These are phyloP conservation scores for Fusarium albosuccineum DNA, from an alignment of 2,329 filamentous ascomycete species.

Conservation along the genomic window DNA sequence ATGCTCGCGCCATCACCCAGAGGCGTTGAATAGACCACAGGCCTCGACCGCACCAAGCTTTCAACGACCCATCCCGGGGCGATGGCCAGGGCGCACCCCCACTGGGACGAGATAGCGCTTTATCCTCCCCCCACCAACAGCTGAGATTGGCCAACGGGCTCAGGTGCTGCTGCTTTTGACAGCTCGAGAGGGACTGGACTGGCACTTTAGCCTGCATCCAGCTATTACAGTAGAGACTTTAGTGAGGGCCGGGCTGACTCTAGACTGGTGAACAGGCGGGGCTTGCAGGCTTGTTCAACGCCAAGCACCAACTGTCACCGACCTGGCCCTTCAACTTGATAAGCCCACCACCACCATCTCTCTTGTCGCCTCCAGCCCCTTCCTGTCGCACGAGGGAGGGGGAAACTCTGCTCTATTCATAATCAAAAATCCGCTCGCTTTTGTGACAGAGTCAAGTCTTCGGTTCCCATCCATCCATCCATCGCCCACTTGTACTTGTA, in stretches of 20 bases:
- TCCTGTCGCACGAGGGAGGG: constrained; percentile 15
- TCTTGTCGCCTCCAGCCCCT: constrained; percentile 33
- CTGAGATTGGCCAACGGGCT: constrained; percentile 26
- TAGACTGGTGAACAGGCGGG: background rate
- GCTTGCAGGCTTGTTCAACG: constrained; percentile 19
- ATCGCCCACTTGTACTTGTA: constrained; percentile 21
- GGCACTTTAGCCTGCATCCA: constrained; percentile 12
- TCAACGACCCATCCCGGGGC: background rate
- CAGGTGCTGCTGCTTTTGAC: constrained; percentile 29
- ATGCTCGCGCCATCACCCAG: background rate
- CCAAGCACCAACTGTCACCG: constrained; percentile 39
- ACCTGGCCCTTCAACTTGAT: constrained; percentile 34
- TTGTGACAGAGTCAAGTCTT: too few relatives aligned
- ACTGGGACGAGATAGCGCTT: constrained; percentile 31
- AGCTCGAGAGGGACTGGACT: constrained; percentile 26
- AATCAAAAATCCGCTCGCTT: constrained; percentile 7
- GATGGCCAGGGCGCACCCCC: constrained; percentile 30
- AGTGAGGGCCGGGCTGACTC: background rate
- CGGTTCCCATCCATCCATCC: background rate
- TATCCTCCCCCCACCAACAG: constrained; percentile 20
- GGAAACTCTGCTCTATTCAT: constrained; percentile 6
- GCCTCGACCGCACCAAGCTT: constrained; percentile 18
- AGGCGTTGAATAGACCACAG: background rate
- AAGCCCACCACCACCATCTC: constrained; percentile 41
- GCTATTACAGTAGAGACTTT: background rate